phyloP scores from a whole-genome alignment of 2,329 filamentous ascomycete species.

The Exophiala lecanii-corni region DNA sequence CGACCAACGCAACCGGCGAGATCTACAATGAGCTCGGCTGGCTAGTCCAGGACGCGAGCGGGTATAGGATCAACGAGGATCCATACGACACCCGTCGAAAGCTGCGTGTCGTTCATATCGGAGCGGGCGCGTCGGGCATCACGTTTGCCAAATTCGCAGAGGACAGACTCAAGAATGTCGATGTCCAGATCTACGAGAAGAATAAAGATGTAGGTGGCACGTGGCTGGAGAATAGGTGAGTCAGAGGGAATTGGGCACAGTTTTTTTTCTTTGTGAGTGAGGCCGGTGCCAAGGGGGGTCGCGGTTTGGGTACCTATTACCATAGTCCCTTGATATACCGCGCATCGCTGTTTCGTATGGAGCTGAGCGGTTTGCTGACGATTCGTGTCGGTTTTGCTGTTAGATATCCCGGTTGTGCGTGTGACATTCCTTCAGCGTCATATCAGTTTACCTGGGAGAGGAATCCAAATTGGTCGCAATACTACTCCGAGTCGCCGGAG shows the following conservation, averaged over 20 bases:
- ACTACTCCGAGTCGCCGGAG: constrained; percentile 26
- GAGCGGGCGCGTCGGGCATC: constrained; percentile 39
- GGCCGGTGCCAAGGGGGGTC: too few relatives aligned
- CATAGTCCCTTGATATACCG: too few relatives aligned
- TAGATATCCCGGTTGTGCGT: constrained; percentile 39
- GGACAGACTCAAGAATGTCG: constrained; percentile 18
- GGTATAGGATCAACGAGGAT: constrained; percentile 15
- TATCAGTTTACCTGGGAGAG: constrained; percentile 22
- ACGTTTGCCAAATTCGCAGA: constrained; percentile 32
- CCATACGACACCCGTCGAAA: constrained; percentile 13
- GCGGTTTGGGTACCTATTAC: too few relatives aligned
- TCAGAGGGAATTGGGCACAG: too few relatives aligned
- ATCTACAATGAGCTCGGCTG: constrained; percentile 15
- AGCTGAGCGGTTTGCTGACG: too few relatives aligned
- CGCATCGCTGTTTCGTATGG: too few relatives aligned
- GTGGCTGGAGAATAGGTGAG: constrained; percentile 31
- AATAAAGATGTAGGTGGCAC: constrained; percentile 31
- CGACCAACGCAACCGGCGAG: constrained; percentile 6
- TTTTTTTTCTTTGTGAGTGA: too few relatives aligned
- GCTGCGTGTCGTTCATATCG: constrained; percentile 36
- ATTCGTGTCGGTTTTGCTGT: too few relatives aligned
- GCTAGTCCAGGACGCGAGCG: constrained; percentile 11
- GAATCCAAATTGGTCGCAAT: constrained; percentile 22
- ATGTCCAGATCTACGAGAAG: constrained; percentile 28
- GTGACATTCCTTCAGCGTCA: constrained; percentile 39